These are phyloP conservation scores for Adiantum capillusveneris DNA, from an alignment of 75 land plant species.

Conservation along the genomic window DNA sequence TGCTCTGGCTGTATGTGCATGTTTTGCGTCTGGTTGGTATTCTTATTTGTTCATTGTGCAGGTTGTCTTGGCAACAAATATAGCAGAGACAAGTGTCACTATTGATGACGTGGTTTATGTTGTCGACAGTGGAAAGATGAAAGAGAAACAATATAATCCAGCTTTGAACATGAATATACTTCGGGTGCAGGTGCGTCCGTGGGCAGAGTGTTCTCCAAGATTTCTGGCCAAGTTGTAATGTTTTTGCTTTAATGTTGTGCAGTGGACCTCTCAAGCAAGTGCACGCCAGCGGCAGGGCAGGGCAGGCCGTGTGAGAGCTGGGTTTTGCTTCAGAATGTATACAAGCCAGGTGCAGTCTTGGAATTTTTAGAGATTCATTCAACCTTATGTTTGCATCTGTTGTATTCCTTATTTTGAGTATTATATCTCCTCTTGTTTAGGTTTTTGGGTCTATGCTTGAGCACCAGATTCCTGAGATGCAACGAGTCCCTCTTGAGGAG, in stretches of 20 bases:
- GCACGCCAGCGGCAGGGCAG: conserved; percentile 29
- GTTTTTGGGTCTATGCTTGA: conserved; percentile 13
- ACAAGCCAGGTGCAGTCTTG: conserved; percentile 17
- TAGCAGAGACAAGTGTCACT: conserved; percentile 35
- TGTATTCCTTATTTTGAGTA: no score
- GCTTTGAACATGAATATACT: conserved; percentile 21
- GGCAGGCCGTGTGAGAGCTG: conserved; percentile 26
- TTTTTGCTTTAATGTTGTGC: background rate
- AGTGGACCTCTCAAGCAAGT: conserved; percentile 37
- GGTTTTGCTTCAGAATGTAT: conserved; percentile 22
- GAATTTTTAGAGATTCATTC: no score
- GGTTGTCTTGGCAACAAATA: conserved; percentile 31
- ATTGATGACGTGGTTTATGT: conserved; percentile 33
- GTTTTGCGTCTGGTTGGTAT: background rate
- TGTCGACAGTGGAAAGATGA: conserved; percentile 27
- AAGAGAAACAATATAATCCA: conserved; percentile 24
- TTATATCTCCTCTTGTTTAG: conserved; percentile 8
- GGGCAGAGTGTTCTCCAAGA: background rate
- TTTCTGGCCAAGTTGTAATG: background rate
- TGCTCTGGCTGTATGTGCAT: background rate
- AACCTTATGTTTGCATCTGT: no score
- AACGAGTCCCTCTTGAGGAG: conserved; percentile 31
- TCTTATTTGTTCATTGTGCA: conserved; percentile 1
- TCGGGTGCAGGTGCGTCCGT: conserved; percentile 25
- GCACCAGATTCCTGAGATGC: conserved; percentile 32